A percentile compares a stretch with the other conserved stretches of the same genome.
Conservation (phyloP, 352 stramenopile genomes). For the Globisporangium polare region DNA sequence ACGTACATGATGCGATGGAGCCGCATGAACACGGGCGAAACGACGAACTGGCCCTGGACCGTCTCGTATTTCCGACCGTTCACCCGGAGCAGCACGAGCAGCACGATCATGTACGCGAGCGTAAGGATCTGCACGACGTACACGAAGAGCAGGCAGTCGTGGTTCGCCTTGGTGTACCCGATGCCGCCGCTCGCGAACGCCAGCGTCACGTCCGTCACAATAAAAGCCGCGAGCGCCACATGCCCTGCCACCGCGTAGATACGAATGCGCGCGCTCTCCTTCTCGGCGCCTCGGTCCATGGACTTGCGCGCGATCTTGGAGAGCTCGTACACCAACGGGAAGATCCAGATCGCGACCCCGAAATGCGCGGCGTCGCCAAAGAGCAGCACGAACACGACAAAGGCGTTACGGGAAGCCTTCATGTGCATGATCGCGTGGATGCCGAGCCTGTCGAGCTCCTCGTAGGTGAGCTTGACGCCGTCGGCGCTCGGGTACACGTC, state of each 20-base stretch:
- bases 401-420: conserved; percentile 18
- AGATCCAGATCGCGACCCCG: conserved; percentile 40
- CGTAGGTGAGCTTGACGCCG: conserved; percentile 28
- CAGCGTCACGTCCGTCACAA: conserved; percentile 22
- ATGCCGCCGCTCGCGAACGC: conserved; percentile 15
- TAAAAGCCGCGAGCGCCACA: conserved; percentile 24
- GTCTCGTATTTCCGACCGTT: conserved; percentile 50
- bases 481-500: conserved; percentile 25
- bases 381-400: conserved; percentile 31
- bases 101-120: conserved; percentile 38
- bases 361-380: conserved; percentile 51
- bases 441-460: conserved; percentile 45
- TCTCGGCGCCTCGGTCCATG: conserved; percentile 51
- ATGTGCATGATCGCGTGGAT: conserved; percentile 40
- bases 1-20: conserved; percentile 51
- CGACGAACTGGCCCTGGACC: conserved; percentile 45
- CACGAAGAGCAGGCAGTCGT: conserved; percentile 31
- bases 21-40: conserved; percentile 50
- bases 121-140: conserved; percentile 46
- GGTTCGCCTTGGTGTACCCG: conserved; percentile 38
- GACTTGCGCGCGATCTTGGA: conserved; percentile 46
- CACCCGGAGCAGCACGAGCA: conserved; percentile 35
- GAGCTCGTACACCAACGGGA: conserved; percentile 58
- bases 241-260: conserved; percentile 34
- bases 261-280: conserved; percentile 39